These are phyloP conservation scores for Boletus huronensis DNA, from an alignment of 768 basidiomycete genomes.

Conservation along the genomic window DNA sequence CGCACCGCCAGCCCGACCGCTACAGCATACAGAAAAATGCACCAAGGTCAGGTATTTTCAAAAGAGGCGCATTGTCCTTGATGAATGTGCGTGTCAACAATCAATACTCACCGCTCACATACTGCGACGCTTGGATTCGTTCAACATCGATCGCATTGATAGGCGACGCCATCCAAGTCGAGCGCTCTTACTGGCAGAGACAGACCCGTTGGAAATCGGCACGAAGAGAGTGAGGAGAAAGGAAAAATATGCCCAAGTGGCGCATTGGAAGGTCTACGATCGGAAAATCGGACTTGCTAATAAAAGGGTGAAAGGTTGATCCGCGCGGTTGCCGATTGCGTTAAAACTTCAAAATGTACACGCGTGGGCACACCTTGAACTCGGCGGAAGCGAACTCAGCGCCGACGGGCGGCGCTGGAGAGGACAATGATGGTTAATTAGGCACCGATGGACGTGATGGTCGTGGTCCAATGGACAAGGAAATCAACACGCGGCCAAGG, in stretches of 20 bases:
- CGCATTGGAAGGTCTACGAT: not conserved
- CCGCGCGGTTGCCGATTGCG: constrained; percentile 4
- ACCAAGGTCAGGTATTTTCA: constrained; percentile 1
- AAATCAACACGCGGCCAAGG: not conserved
- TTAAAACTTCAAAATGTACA: not conserved
- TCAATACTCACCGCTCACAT: constrained; percentile 24
- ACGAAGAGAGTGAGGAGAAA: not conserved
- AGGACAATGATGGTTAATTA: not conserved
- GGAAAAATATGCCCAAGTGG: not conserved
- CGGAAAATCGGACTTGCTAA: constrained; percentile 7
- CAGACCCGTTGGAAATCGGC: not conserved
- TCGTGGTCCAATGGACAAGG: not conserved
- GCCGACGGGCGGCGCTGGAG: not conserved
- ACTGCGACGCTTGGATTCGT: constrained; percentile 18
- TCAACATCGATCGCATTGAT: not conserved
- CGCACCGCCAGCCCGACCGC: constrained; percentile 27
- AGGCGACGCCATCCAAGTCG: constrained; percentile 7
- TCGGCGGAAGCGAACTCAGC: not conserved
- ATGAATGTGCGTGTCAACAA: not conserved
- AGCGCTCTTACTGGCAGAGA: not conserved
- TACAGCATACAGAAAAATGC: not conserved
- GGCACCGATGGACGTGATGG: not conserved
- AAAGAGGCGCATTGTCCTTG: not conserved
- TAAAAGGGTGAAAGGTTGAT: constrained; percentile 11
- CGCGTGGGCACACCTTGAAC: not conserved